phyloP scores from a whole-genome alignment of 768 basidiomycete species.

The Lactifluus subvellereus region DNA sequence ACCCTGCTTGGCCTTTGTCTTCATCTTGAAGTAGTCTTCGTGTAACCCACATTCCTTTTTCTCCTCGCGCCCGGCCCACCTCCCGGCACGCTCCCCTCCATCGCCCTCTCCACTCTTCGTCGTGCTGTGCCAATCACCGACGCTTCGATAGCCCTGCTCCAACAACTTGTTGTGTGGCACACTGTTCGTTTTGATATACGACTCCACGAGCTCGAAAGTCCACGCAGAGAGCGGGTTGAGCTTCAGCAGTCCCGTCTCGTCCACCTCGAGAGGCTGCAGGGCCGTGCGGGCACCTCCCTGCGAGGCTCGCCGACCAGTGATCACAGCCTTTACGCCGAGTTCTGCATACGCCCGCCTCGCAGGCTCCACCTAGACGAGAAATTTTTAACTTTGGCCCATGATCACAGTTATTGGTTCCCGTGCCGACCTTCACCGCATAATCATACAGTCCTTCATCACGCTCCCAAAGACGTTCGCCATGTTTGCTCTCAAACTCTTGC shows the following conservation, averaged over 20 bases:
- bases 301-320: constrained; percentile 91
- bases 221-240: constrained; percentile 90
- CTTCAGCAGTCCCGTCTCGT: constrained; percentile 85
- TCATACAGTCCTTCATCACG: constrained; percentile 84
- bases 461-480: constrained; percentile 84
- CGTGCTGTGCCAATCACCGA: constrained; percentile 99
- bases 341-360: constrained; percentile 80
- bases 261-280: constrained; percentile 83
- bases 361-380: constrained; percentile 71
- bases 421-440: constrained; percentile 78
- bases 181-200: constrained; percentile 71
- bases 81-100: constrained; percentile 72
- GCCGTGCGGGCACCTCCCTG: constrained; percentile 88
- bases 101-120: constrained; percentile 63
- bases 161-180: constrained; percentile 88
- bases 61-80: constrained; percentile 78
- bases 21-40: constrained; percentile 81
- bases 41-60: constrained; percentile 98
- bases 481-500: constrained; percentile 69
- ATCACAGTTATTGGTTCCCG: not conserved
- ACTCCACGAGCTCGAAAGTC: constrained; percentile 79
- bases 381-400: not conserved
- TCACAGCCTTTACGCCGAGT: constrained; percentile 75
- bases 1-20: constrained; percentile 28
- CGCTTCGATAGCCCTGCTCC: constrained; percentile 86